These are phyloP conservation scores for Mollisiaceae sp. DNA, from an alignment of 2,329 filamentous ascomycete genomes.

Conservation along the genomic window DNA sequence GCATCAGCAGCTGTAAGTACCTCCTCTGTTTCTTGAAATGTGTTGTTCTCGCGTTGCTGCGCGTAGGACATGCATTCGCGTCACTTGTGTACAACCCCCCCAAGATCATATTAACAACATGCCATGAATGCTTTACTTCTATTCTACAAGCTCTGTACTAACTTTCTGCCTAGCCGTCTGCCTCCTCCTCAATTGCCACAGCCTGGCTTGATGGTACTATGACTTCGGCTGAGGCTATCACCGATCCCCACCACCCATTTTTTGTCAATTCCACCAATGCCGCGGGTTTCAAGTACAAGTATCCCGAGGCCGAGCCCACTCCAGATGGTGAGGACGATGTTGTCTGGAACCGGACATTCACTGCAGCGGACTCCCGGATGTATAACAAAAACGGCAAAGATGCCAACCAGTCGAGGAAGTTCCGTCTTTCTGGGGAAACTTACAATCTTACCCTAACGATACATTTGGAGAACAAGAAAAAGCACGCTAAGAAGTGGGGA, in stretches of 20 bases:
- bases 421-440: slow-evolving; percentile 35
- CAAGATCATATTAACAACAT: not conserved
- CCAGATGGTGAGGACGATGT: slow-evolving; percentile 39
- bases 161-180: not conserved
- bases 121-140: not conserved
- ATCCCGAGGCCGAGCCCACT: slow-evolving; percentile 40
- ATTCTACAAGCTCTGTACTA: not conserved
- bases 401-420: slow-evolving; percentile 36
- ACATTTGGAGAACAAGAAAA: slow-evolving; percentile 38
- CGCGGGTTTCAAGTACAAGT: slow-evolving; percentile 41
- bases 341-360: slow-evolving; percentile 42
- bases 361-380: slow-evolving; percentile 40
- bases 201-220: slow-evolving; percentile 2
- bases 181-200: not conserved
- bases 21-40: not conserved
- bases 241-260: slow-evolving; percentile 18
- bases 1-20: slow-evolving; percentile 3
- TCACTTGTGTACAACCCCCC: not conserved
- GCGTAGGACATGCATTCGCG: not conserved
- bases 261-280: slow-evolving; percentile 30
- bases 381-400: slow-evolving; percentile 41
- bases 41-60: not conserved
- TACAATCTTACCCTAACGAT: slow-evolving; percentile 35
- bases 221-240: slow-evolving; percentile 12
- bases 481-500: slow-evolving; percentile 24